Conservation (phyloP, 176 grass and related monocot genomes). For the Cenchrus purpureus region DNA sequence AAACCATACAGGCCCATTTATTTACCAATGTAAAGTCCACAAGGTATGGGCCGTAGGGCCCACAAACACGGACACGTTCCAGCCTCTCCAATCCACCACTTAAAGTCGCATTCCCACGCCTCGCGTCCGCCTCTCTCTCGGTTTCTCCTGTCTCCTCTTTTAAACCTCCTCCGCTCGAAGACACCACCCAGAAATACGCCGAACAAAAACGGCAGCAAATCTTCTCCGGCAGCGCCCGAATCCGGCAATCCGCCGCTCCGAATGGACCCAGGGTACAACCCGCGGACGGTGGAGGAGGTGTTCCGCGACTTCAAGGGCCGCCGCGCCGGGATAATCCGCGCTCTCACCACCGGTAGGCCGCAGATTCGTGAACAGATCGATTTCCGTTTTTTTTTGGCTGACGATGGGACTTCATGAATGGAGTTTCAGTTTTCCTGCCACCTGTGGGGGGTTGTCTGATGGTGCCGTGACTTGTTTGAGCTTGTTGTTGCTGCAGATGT, state of each 20-base stretch:
- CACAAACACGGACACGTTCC: slow-evolving; percentile 43
- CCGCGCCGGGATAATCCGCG: slow-evolving; percentile 77
- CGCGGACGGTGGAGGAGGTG: slow-evolving; percentile 93
- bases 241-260: slow-evolving; percentile 8
- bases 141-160: neutral
- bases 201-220: slow-evolving; percentile 32
- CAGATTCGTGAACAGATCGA: slow-evolving; percentile 10
- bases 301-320: slow-evolving; percentile 95
- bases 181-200: slow-evolving; percentile 11
- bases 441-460: neutral
- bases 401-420: neutral
- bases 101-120: slow-evolving; percentile 42
- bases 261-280: slow-evolving; percentile 90
- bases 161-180: slow-evolving; percentile 23
- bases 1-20: neutral
- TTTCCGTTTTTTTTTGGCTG: neutral
- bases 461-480: slow-evolving; percentile 26
- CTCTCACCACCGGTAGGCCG: slow-evolving; percentile 73
- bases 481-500: slow-evolving; percentile 75
- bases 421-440: neutral
- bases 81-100: slow-evolving; percentile 57
- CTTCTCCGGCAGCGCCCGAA: slow-evolving; percentile 11
- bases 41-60: neutral
- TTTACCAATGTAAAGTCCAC: neutral
- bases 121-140: slow-evolving; percentile 56